Percentiles rank a stretch among this genome's conserved stretches.
Conservation (phyloP, 768 basidiomycete species). For the Kwoniella mangroviensis region DNA sequence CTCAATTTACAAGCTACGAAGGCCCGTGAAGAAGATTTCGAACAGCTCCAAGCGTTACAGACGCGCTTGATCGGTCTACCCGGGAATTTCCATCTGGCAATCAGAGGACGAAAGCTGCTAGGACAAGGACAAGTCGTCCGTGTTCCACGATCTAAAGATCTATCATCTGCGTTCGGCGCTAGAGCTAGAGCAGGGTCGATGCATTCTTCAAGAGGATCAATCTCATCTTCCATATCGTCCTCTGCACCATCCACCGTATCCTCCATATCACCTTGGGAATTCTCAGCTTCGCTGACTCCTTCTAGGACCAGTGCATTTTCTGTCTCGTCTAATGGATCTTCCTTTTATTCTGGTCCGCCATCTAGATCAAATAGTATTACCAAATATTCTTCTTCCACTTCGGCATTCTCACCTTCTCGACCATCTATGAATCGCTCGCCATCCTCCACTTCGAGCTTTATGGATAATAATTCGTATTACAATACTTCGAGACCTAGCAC, state of each 20-base stretch:
- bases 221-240: slow-evolving; percentile 39
- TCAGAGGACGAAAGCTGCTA: slow-evolving; percentile 74
- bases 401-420: no score
- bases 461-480: slow-evolving; percentile 7
- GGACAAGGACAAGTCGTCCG: slow-evolving; percentile 68
- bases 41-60: slow-evolving; percentile 69
- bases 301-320: slow-evolving; percentile 38
- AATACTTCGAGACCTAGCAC: slow-evolving; percentile 17
- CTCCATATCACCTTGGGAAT: slow-evolving; percentile 38
- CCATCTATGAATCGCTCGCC: slow-evolving; percentile 25
- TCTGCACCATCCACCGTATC: slow-evolving; percentile 25
- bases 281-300: slow-evolving; percentile 23
- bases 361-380: slow-evolving; percentile 27
- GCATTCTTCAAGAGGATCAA: slow-evolving; percentile 32
- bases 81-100: slow-evolving; percentile 64
- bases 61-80: slow-evolving; percentile 68
- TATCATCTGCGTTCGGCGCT: background rate
- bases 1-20: slow-evolving; percentile 84
- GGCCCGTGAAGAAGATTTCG: slow-evolving; percentile 81
- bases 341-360: slow-evolving; percentile 17
- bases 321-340: slow-evolving; percentile 27
- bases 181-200: slow-evolving; percentile 28
- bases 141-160: slow-evolving; percentile 47
- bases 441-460: slow-evolving; percentile 13
- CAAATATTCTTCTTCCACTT: slow-evolving; percentile 17